Percentiles rank a stretch among this genome's conserved stretches.
Evolutionary conservation across 2,329 filamentous ascomycete genomes (phyloP).

Genomic region (Celoporthe dispersa): DNA sequence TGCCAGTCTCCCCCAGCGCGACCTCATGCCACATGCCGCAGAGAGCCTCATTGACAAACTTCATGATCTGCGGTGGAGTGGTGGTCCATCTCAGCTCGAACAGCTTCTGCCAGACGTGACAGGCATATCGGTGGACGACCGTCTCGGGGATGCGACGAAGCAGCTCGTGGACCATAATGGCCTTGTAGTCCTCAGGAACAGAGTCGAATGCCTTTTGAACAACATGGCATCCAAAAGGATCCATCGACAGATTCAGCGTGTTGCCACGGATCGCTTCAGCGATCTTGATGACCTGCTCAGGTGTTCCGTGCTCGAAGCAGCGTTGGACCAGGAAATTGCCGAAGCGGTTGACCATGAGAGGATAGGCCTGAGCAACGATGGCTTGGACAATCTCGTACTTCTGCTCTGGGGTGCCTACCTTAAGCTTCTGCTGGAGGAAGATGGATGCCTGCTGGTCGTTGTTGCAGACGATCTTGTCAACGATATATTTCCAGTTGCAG

Average conservation of each 20-base stretch:
- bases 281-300: slow-evolving; percentile 93
- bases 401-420: slow-evolving; percentile 91
- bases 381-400: slow-evolving; percentile 97
- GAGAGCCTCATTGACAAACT: slow-evolving; percentile 93
- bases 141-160: slow-evolving; percentile 95
- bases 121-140: slow-evolving; percentile 97
- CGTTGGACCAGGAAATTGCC: slow-evolving; percentile 98
- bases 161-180: slow-evolving; percentile 97
- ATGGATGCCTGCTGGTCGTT: slow-evolving; percentile 99
- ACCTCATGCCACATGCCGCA: slow-evolving; percentile 99
- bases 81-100: slow-evolving; percentile 97
- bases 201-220: slow-evolving; percentile 99
- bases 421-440: slow-evolving; percentile 98
- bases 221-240: slow-evolving; percentile 97
- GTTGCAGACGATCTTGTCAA: slow-evolving; percentile 99
- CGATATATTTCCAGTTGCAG: slow-evolving; percentile 99
- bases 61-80: slow-evolving; percentile 97
- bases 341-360: slow-evolving; percentile 97
- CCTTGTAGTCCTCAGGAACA: slow-evolving; percentile 96
- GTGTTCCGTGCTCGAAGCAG: slow-evolving; percentile 97
- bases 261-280: slow-evolving; percentile 93
- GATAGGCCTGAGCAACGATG: slow-evolving; percentile 93
- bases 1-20: slow-evolving; percentile 94
- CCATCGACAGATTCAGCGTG: slow-evolving; percentile 94
- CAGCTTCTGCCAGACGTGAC: slow-evolving; percentile 99